Evolutionary conservation across 768 basidiomycete species (phyloP).

Genomic region (Mycena belliarum): DNA sequence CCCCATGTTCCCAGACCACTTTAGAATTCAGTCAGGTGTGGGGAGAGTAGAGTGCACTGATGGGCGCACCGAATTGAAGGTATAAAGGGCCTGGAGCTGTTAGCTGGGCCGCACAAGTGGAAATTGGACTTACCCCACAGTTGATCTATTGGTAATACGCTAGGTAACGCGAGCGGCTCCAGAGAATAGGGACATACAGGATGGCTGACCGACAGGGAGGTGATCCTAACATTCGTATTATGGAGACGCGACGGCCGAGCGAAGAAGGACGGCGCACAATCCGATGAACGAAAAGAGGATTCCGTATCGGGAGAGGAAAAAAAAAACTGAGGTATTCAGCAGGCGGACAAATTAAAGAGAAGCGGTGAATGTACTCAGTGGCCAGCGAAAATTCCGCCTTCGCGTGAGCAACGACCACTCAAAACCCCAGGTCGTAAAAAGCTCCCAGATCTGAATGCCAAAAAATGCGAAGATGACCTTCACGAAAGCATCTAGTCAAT

Average conservation of each 20-base stretch:
- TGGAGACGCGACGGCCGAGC: neutral
- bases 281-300: slow-evolving; percentile 68
- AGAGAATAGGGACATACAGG: slow-evolving; percentile 34
- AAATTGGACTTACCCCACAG: slow-evolving; percentile 48
- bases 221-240: slow-evolving; percentile 42
- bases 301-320: slow-evolving; percentile 72
- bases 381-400: slow-evolving; percentile 66
- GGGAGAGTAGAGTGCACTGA: neutral
- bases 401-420: slow-evolving; percentile 64
- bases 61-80: slow-evolving; percentile 61
- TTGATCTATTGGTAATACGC: slow-evolving; percentile 46
- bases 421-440: slow-evolving; percentile 62
- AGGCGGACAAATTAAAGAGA: neutral
- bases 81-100: slow-evolving; percentile 54
- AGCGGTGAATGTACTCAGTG: slow-evolving; percentile 42
- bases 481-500: slow-evolving; percentile 60
- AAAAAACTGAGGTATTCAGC: slow-evolving; percentile 44
- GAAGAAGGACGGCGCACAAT: slow-evolving; percentile 42
- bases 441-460: slow-evolving; percentile 69
- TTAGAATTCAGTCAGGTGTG: neutral
- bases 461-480: slow-evolving; percentile 64
- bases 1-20: slow-evolving; percentile 68
- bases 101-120: neutral
- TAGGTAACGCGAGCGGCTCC: slow-evolving; percentile 17
- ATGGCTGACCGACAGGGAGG: slow-evolving; percentile 53